A percentile compares a stretch with the other conserved stretches of the same genome.
phyloP scores from a whole-genome alignment of 345 rosid species.

The Noccaea caerulescens region DNA sequence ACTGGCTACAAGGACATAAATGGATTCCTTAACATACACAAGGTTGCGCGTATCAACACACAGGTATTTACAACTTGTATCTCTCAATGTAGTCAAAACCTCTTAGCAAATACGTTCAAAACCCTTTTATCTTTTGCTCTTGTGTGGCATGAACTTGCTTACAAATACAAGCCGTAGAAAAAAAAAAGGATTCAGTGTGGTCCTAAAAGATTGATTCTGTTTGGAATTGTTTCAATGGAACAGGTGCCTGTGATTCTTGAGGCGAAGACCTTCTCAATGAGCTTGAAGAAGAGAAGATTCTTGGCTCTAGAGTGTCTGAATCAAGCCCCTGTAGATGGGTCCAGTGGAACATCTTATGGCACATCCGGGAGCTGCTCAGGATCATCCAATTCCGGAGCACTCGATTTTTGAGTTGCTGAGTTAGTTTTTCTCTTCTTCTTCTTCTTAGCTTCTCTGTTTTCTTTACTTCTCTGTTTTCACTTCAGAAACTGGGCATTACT shows the following conservation, averaged over 20 bases:
- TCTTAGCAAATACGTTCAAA: neutral
- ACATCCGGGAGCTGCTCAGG: conserved; percentile 67
- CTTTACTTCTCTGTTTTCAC: neutral
- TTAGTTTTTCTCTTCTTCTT: conserved; percentile 27
- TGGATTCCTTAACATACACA: conserved; percentile 88
- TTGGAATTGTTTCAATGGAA: conserved; percentile 16
- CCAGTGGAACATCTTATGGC: conserved; percentile 83
- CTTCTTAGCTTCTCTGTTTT: neutral
- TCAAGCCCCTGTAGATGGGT: conserved; percentile 95
- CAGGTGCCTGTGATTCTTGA: conserved; percentile 88
- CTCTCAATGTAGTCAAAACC: neutral
- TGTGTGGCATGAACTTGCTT: conserved; percentile 14
- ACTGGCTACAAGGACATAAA: conserved; percentile 93
- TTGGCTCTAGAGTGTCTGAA: conserved; percentile 82
- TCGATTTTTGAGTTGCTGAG: conserved; percentile 62
- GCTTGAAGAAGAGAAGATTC: conserved; percentile 77
- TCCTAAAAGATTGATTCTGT: neutral
- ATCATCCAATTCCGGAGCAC: conserved; percentile 62
- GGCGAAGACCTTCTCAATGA: conserved; percentile 84
- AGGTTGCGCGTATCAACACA: conserved; percentile 73
- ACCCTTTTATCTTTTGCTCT: neutral
- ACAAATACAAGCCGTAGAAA: neutral
- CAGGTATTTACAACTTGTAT: conserved; percentile 56
- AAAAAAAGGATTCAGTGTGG: neutral
- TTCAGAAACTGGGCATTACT: neutral